Conservation (phyloP, 108 stramenopile species). For the Aurantiochytrium sp. region DNA sequence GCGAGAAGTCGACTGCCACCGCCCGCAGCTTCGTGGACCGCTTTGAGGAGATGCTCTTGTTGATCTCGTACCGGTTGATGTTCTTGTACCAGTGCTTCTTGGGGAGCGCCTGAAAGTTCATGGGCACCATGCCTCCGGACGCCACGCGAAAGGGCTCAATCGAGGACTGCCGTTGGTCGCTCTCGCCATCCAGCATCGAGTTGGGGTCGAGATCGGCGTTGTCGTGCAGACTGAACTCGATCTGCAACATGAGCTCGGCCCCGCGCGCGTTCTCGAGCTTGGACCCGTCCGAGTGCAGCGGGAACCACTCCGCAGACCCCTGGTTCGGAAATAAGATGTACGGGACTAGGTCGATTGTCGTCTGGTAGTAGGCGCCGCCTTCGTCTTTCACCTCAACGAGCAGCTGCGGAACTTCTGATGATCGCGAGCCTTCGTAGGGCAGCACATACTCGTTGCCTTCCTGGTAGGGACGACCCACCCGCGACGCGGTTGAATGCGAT, state of each 20-base stretch:
- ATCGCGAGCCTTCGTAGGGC: neutral
- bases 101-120: neutral
- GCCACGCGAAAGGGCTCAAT: constrained; percentile 2
- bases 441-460: neutral
- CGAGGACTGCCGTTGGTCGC: neutral
- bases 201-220: neutral
- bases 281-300: neutral
- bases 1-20: constrained; percentile 21
- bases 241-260: neutral
- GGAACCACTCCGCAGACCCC: neutral
- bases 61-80: neutral
- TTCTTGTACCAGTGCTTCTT: neutral
- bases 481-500: neutral
- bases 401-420: neutral
- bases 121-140: neutral
- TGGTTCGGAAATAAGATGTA: neutral
- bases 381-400: constrained; percentile 12
- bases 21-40: neutral
- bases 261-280: neutral
- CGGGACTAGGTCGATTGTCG: neutral
- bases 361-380: neutral
- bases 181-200: neutral
- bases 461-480: neutral
- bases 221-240: neutral
- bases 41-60: neutral